These are phyloP conservation scores for Penicillium sp. DNA, from an alignment of 2,329 filamentous ascomycete genomes.

Conservation along the genomic window DNA sequence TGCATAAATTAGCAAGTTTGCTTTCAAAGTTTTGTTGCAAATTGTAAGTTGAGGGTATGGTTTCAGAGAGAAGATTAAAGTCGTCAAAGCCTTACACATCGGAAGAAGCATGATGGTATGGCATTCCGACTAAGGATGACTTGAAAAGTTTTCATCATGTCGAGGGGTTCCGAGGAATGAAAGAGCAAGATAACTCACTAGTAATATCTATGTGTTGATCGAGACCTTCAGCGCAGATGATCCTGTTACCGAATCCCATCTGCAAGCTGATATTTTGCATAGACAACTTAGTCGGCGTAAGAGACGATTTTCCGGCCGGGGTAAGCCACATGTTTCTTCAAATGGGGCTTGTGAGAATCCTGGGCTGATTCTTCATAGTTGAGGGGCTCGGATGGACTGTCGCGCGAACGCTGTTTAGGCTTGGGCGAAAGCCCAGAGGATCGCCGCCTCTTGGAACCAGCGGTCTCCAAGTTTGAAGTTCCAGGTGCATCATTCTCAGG, in stretches of 20 bases:
- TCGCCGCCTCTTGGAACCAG: background rate
- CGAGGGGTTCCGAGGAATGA: conserved; percentile 5
- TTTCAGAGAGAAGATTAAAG: conserved; percentile 49
- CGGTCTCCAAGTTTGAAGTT: background rate
- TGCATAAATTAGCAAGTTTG: background rate
- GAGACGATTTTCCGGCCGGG: conserved; percentile 36
- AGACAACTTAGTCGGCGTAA: conserved; percentile 34
- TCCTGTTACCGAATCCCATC: background rate
- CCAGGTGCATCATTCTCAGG: background rate
- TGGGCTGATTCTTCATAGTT: conserved; percentile 42
- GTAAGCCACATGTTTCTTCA: conserved; percentile 11
- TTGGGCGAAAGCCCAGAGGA: background rate
- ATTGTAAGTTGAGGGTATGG: background rate
- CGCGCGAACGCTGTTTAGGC: background rate
- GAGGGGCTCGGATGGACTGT: conserved; percentile 40
- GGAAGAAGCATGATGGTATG: conserved; percentile 34
- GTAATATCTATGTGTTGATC: background rate
- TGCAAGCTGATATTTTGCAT: background rate
- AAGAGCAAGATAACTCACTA: conserved; percentile 10
- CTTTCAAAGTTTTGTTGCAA: background rate
- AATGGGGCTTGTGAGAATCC: background rate
- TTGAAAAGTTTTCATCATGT: conserved; percentile 80
- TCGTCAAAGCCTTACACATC: conserved; percentile 45
- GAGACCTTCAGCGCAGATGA: background rate
- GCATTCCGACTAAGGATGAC: conserved; percentile 94